Evolutionary conservation across 2,329 filamentous ascomycete genomes (phyloP).

Genomic region (Zalaria sp.): DNA sequence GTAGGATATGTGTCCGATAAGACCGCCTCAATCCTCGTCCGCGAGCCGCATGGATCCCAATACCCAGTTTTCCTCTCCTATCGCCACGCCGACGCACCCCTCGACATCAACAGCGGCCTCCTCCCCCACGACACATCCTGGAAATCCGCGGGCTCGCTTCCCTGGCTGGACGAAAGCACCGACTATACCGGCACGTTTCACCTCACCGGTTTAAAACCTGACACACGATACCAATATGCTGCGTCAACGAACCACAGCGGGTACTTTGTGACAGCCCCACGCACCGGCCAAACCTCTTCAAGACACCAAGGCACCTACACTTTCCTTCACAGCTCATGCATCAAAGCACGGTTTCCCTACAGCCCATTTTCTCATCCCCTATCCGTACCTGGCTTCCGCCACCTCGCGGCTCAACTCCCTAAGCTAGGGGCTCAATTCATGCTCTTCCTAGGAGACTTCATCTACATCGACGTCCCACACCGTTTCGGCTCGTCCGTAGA

Average conservation of each 20-base stretch:
- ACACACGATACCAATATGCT: conserved; percentile 67
- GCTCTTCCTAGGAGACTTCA: conserved; percentile 70
- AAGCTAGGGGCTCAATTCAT: conserved; percentile 59
- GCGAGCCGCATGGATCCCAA: conserved; percentile 64
- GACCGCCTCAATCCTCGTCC: conserved; percentile 66
- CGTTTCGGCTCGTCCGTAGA: conserved; percentile 58
- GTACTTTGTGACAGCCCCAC: conserved; percentile 65
- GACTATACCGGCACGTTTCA: conserved; percentile 67
- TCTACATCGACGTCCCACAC: conserved; percentile 78
- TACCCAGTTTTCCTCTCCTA: conserved; percentile 64
- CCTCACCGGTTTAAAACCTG: conserved; percentile 52
- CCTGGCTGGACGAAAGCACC: conserved; percentile 56
- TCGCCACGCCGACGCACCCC: conserved; percentile 22
- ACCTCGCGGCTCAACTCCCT: conserved; percentile 60
- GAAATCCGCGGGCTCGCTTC: conserved; percentile 52
- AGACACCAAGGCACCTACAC: conserved; percentile 52
- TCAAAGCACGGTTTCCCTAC: conserved; percentile 85
- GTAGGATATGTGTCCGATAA: conserved; percentile 74
- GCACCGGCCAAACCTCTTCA: conserved; percentile 45
- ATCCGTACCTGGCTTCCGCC: conserved; percentile 63
- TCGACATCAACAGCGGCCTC: conserved; percentile 39
- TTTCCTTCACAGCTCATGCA: conserved; percentile 85
- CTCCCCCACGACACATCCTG: conserved; percentile 46
- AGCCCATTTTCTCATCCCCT: conserved; percentile 70
- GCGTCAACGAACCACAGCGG: conserved; percentile 81